Evolutionary conservation across 192 early-diverging fungal genomes (phyloP), one percentile per base, ranked within the genome.

Genomic region (Diversispora eburnea): DNA sequence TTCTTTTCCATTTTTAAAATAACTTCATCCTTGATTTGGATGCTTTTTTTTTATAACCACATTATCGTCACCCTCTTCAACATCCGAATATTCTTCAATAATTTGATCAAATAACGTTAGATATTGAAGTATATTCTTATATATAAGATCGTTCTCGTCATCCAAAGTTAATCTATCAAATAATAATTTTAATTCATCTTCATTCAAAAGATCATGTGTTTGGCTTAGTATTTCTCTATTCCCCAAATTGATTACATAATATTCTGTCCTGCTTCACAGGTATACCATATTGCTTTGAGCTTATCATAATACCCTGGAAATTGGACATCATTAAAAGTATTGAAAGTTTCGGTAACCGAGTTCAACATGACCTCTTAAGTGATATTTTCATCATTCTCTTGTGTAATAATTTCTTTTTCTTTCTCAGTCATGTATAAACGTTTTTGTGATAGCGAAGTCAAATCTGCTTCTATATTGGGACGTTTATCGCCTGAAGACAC

Each of bases 281-380:
- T 9, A 12, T 60, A 0, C 59, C 33, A 60, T 39, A 60, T 10
- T 3, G 59, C 10, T 60, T 60, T 60, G 0, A 60, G 59, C 33
- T 60, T 60, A 60, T 60, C 3, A 12, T 60, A 60, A 60, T 60
- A 60, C 3, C 12, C 33, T 60, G 59, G 59, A 33, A 60, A 60
- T 33, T 60, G 2, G 3, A 60, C 39, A 33, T 60, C 12, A 0
- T 9, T 60, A 33, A 60, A 60, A 12, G 33, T 9, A 60, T 60
- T 60, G 33, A 25, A 60, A 3, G 59, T 9, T 60, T 60, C 10
- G 20, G 3, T 60, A 12, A 60, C 59, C 0, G 33, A 60, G 3
- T 60, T 60, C 39, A 60, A 60, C 57, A 59, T 22, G 10, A 33
- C 59, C 39, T 60, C 59, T 60, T 60, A 25, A 13, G 22, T 33